A percentile compares a stretch with the other conserved stretches of the same genome.
Conservation (phyloP, 1,284 basidiomycete genomes). For the Ustilago hordei region DNA sequence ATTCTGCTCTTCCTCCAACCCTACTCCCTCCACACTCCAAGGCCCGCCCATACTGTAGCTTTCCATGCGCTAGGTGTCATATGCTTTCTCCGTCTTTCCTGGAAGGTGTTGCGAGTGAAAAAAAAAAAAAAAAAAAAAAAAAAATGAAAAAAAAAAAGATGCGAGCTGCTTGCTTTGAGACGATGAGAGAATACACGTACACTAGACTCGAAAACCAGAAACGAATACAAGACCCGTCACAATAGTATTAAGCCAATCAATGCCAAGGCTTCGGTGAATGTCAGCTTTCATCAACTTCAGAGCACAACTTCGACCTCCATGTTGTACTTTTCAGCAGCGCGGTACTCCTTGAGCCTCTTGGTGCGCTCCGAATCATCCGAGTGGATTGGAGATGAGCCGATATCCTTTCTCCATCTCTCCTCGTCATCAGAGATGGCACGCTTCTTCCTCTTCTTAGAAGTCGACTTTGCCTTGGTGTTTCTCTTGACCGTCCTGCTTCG, state of each 20-base stretch:
- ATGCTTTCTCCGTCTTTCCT: not conserved
- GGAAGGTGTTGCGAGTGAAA: not conserved
- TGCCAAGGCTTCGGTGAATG: not conserved
- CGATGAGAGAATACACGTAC: not conserved
- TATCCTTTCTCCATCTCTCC: slow-evolving; percentile 10
- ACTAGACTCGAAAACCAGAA: not conserved
- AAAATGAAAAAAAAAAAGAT: not conserved
- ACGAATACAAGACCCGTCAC: not conserved
- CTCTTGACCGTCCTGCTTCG: slow-evolving; percentile 1
- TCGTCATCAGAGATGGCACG: slow-evolving; percentile 2
- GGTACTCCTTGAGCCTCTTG: slow-evolving; percentile 30
- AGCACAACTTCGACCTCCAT: slow-evolving; percentile 33
- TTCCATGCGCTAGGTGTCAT: not conserved
- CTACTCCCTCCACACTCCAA: no score
- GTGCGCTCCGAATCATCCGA: slow-evolving; percentile 39
- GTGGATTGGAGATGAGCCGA: slow-evolving; percentile 25
- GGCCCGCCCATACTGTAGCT: no score
- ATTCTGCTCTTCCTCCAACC: not conserved
- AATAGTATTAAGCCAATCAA: not conserved
- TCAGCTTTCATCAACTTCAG: slow-evolving; percentile 7
- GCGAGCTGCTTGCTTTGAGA: not conserved
- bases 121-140: no score
- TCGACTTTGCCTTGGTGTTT: not conserved
- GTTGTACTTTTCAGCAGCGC: slow-evolving; percentile 20
- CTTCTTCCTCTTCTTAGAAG: slow-evolving; percentile 17